phyloP scores from a whole-genome alignment of 2,329 filamentous ascomycete species.

The Lasiodiplodia sp. region DNA sequence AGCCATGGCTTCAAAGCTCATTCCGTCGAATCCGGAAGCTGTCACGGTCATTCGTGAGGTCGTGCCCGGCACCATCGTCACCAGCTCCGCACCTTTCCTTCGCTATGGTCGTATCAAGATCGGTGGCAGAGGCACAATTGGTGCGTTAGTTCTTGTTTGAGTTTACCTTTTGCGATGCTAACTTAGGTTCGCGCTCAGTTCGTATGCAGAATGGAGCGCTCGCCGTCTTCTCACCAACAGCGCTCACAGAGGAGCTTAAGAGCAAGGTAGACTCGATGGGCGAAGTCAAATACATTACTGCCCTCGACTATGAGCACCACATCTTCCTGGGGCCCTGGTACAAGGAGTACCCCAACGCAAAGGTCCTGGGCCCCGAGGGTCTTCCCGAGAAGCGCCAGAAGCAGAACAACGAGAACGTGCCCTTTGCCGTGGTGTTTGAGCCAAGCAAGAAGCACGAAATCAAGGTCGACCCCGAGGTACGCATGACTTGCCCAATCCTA shows the following conservation, averaged over 20 bases:
- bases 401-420: conserved; percentile 63
- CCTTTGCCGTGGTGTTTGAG: conserved; percentile 70
- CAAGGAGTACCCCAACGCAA: conserved; percentile 76
- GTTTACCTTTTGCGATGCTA: conserved; percentile 26
- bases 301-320: conserved; percentile 92
- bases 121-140: conserved; percentile 85
- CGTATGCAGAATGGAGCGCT: conserved; percentile 79
- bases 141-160: conserved; percentile 57
- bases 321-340: conserved; percentile 91
- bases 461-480: conserved; percentile 67
- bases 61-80: conserved; percentile 75
- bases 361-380: conserved; percentile 82
- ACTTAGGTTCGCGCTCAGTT: conserved; percentile 59
- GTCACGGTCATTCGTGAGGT: conserved; percentile 91
- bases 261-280: conserved; percentile 66
- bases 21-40: conserved; percentile 72
- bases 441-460: conserved; percentile 45
- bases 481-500: background rate
- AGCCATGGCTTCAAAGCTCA: conserved; percentile 48
- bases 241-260: conserved; percentile 78
- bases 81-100: conserved; percentile 82
- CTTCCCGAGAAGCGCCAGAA: conserved; percentile 81
- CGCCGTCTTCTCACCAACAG: conserved; percentile 90
- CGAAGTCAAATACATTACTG: conserved; percentile 82
- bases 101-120: conserved; percentile 82